Evolutionary conservation across 805 yeast genomes (phyloP), one percentile per base, ranked within the genome.

Genomic region (Dipodascopsis uninucleata): DNA sequence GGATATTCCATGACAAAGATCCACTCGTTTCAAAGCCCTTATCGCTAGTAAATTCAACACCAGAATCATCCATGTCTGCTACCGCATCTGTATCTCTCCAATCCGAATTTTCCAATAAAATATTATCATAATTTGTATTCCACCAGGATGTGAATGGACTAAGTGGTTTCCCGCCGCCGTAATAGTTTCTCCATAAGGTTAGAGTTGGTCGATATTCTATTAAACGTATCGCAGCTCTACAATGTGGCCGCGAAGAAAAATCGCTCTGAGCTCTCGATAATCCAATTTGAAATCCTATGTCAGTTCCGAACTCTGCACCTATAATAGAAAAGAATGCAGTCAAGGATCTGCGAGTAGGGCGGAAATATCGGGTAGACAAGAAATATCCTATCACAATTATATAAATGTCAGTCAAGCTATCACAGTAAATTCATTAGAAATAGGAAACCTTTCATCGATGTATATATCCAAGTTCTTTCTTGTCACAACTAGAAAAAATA

Each of bases 161-260:
- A 25, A 24, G 40, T 20, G 43, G 53, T 16, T 34, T 36, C n/a
- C 55, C 55, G 18, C 43, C 22, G 17, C 28, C 24, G 23, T 43
- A 50, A 41, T 48, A 50, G 31, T 43, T 47, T 7, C 31, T 35
- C 55, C 55, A 50, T 4, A 44, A 33, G 1, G 33, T 28, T 7
- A 50, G 23, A 4, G 45, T 44, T 2, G 55, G 55, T 5, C 55
- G 45, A 16, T 31, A 35, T 3, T 25, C 18, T 8, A 41, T 31
- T 7, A 50, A 25, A n/a, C 41, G 45, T 6, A 50, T 37, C 20
- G 41, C 31, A n/a, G 31, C 22, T 9, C 18, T 12, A 39, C 54
- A 50, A 2, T 38, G 12, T 14, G 39, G 43, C 6, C 53, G 40
- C 9, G 35, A 14, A 7, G 10, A 28, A 23, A 49, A 45, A 25